Evolutionary conservation across 139 green algal species (phyloP), one percentile per base, ranked within the genome.

Genomic region (Eudorina sp.): DNA sequence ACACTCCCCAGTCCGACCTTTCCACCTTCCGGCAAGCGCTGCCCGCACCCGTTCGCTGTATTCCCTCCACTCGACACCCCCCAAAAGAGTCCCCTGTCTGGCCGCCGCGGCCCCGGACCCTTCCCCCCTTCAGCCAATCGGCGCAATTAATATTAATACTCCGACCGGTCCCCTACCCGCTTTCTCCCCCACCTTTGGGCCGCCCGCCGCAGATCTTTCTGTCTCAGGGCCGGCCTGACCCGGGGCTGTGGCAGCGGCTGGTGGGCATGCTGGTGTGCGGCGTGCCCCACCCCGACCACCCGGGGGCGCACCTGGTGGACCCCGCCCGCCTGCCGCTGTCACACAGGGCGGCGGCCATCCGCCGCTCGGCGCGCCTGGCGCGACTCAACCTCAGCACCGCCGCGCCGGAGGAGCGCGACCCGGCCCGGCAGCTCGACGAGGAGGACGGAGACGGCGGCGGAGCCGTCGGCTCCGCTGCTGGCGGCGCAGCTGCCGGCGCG

Each of bases 211-310:
- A 86, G 80, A 64, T 86, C 31, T 86, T 64, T n/a, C 60, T 86
- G 45, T 48, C 27, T 23, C 58, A 77, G 29, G 43, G 7, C 1
- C 80, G 68, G 27, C 62, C n/a, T 16, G 80, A 86, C 45, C 60
- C 83, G 25, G 53, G 55, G 18, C 70, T 92, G 68, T 94, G 91
- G 91, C 91, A 94, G 83, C 87, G 91, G 4, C 48, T 94, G 60
- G 84, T 91, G 62, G 91, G 91, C 18, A 40, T 92, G 43, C 5
- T 79, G 70, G 53, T 46, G 11, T 90, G 70, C 70, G 74, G 43
- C 78, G 83, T 73, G 76, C 85, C 91, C 8, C 83, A 92, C 77
- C 89, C 91, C 64, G 89, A 92, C 70, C 45, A 76, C 38, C 41
- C 79, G 4, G 58, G 29, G 18, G 29, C 31, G 25, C 74, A 60